Evolutionary conservation across 2,329 filamentous ascomycete genomes (phyloP).

Genomic region (Aspergillus sp.): DNA sequence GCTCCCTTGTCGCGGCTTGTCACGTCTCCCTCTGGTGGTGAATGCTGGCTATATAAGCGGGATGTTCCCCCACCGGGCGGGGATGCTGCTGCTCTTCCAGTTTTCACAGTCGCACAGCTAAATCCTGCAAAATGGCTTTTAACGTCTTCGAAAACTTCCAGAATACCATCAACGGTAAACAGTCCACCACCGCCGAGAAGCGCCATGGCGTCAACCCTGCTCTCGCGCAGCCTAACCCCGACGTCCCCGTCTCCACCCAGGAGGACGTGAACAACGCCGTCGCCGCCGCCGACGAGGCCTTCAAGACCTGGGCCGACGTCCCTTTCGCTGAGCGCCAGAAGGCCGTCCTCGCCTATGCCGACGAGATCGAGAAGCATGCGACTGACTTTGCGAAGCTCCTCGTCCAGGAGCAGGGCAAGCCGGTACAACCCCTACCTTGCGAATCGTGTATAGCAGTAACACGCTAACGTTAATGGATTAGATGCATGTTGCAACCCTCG

Average conservation of each 20-base stretch:
- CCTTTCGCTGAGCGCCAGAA: conserved; percentile 34
- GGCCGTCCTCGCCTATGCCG: conserved; percentile 33
- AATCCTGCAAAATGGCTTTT: not conserved
- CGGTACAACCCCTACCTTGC: conserved; percentile 5
- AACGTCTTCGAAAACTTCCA: conserved; percentile 41
- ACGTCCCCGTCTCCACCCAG: conserved; percentile 52
- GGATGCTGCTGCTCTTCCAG: too few species aligned
- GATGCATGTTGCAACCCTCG: conserved; percentile 25
- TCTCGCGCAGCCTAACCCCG: conserved; percentile 50
- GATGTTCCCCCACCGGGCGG: too few species aligned
- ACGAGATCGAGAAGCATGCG: conserved; percentile 34
- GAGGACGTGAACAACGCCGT: conserved; percentile 55
- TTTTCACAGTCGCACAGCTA: too few species aligned
- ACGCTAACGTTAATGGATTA: not conserved
- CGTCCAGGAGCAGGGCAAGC: conserved; percentile 46
- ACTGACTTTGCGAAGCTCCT: conserved; percentile 39
- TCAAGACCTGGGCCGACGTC: conserved; percentile 48
- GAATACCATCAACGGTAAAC: conserved; percentile 55
- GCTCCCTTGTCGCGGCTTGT: too few species aligned
- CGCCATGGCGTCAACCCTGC: conserved; percentile 54
- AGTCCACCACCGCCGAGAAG: conserved; percentile 45
- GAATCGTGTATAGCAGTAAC: not conserved
- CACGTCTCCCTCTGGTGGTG: too few species aligned
- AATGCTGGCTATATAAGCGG: too few species aligned
- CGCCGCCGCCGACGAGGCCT: conserved; percentile 49